Conservation (phyloP, 192 early-diverging fungal species). For the Coemansia sp. region DNA sequence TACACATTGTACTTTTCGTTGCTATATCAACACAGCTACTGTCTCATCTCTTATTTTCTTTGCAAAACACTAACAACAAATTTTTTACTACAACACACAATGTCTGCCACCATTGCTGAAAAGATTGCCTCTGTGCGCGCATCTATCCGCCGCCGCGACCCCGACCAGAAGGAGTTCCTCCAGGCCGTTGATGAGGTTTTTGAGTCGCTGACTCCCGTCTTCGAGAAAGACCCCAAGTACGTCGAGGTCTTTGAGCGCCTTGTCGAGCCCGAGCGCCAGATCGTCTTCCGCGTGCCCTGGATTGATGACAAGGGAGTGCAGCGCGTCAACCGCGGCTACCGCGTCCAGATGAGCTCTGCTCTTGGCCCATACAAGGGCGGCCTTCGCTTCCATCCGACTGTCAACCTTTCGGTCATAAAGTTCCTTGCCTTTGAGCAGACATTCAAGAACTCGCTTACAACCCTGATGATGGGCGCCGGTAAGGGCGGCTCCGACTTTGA, state of each 20-base stretch:
- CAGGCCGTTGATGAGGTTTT: constrained; percentile 58
- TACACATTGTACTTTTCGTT: not conserved
- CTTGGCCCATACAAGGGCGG: constrained; percentile 63
- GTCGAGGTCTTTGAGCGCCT: constrained; percentile 54
- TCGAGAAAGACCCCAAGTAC: constrained; percentile 52
- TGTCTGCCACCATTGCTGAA: constrained; percentile 36
- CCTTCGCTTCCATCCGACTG: constrained; percentile 59
- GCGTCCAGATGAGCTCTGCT: constrained; percentile 61
- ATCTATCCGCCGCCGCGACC: constrained; percentile 41
- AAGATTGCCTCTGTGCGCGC: constrained; percentile 41
- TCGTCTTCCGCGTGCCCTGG: constrained; percentile 58
- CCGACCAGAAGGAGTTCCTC: constrained; percentile 55
- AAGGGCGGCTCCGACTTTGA: constrained; percentile 60
- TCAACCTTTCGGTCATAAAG: constrained; percentile 59
- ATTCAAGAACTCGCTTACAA: constrained; percentile 61
- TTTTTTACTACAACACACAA: not conserved
- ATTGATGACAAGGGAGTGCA: constrained; percentile 55
- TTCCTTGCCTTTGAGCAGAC: constrained; percentile 61
- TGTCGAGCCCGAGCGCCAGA: constrained; percentile 58
- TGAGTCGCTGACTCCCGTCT: constrained; percentile 53
- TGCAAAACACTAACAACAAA: not conserved
- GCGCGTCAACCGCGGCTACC: constrained; percentile 59
- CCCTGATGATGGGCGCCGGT: constrained; percentile 58
- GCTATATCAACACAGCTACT: not conserved
- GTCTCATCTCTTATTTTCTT: not conserved